Percentiles rank a stretch among this genome's conserved stretches.
phyloP scores from a whole-genome alignment of 2,329 filamentous ascomycete species.

The Elsinoe batatas region DNA sequence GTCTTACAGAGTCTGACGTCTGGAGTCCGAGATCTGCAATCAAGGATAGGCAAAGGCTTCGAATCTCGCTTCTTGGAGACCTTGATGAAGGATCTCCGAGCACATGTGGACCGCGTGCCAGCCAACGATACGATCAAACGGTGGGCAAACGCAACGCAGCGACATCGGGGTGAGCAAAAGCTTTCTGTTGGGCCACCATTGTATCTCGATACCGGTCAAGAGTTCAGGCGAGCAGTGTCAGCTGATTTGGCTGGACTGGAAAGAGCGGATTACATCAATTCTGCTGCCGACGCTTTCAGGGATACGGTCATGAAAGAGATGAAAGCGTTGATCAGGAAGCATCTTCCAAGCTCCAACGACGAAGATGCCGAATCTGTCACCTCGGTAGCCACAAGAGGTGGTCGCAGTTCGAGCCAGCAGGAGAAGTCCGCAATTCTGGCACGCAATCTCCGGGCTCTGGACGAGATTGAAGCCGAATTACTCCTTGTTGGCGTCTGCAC shows the following conservation, averaged over 20 bases:
- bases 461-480: slow-evolving; percentile 73
- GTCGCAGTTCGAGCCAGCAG: slow-evolving; percentile 62
- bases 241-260: slow-evolving; percentile 69
- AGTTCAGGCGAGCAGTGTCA: slow-evolving; percentile 60
- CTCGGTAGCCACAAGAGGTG: slow-evolving; percentile 60
- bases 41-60: slow-evolving; percentile 77
- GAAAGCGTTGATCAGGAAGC: slow-evolving; percentile 69
- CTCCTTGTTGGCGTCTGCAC: slow-evolving; percentile 77
- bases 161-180: slow-evolving; percentile 57
- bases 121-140: slow-evolving; percentile 65
- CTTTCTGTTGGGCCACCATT: slow-evolving; percentile 61
- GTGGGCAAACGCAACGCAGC: slow-evolving; percentile 70
- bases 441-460: slow-evolving; percentile 74
- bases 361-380: slow-evolving; percentile 69
- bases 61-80: slow-evolving; percentile 70
- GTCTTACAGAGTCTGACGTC: slow-evolving; percentile 71
- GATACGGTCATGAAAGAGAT: slow-evolving; percentile 79
- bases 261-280: slow-evolving; percentile 66
- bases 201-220: slow-evolving; percentile 64
- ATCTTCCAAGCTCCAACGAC: slow-evolving; percentile 84
- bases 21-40: slow-evolving; percentile 65
- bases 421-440: slow-evolving; percentile 85
- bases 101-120: slow-evolving; percentile 68
- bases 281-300: slow-evolving; percentile 74
- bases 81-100: slow-evolving; percentile 66